Evolutionary conservation across 1,139 yeast genomes (phyloP).

Genomic region (Candida anutae): DNA sequence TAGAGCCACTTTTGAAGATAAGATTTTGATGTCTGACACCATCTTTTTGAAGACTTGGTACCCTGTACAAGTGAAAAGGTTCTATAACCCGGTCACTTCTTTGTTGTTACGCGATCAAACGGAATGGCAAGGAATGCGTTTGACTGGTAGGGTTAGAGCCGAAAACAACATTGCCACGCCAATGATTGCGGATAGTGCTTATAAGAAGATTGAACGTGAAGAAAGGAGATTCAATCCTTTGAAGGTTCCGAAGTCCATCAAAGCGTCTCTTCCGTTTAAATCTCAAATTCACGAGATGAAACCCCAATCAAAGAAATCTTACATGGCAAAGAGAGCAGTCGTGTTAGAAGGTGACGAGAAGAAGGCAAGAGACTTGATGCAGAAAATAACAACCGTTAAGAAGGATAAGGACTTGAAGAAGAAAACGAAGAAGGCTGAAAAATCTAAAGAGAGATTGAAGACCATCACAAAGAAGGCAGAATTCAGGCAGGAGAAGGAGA

Average conservation of each 20-base stretch:
- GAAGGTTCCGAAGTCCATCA: slow-evolving; percentile 74
- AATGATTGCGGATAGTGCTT: slow-evolving; percentile 56
- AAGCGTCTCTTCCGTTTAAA: slow-evolving; percentile 76
- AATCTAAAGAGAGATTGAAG: slow-evolving; percentile 68
- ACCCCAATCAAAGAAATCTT: slow-evolving; percentile 78
- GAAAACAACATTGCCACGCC: slow-evolving; percentile 64
- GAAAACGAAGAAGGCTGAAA: slow-evolving; percentile 64
- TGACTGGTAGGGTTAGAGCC: slow-evolving; percentile 90
- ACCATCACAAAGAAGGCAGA: slow-evolving; percentile 70
- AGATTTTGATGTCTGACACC: slow-evolving; percentile 82
- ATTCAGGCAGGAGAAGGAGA: slow-evolving; percentile 63
- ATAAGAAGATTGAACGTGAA: slow-evolving; percentile 75
- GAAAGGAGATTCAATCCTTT: slow-evolving; percentile 83
- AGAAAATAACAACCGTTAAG: slow-evolving; percentile 75
- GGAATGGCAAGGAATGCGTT: slow-evolving; percentile 94
- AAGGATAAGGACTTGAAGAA: slow-evolving; percentile 82
- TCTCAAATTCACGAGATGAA: slow-evolving; percentile 85
- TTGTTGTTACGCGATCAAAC: slow-evolving; percentile 64
- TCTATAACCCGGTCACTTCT: slow-evolving; percentile 95
- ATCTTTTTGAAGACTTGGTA: slow-evolving; percentile 94
- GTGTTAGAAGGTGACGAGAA: slow-evolving; percentile 88
- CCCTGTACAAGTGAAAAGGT: slow-evolving; percentile 83
- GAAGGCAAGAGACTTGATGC: slow-evolving; percentile 86
- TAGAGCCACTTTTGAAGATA: slow-evolving; percentile 98
- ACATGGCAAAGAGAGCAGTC: slow-evolving; percentile 88